Conservation (phyloP, 805 yeast species). For the Saccharomycopsis babjevae region DNA sequence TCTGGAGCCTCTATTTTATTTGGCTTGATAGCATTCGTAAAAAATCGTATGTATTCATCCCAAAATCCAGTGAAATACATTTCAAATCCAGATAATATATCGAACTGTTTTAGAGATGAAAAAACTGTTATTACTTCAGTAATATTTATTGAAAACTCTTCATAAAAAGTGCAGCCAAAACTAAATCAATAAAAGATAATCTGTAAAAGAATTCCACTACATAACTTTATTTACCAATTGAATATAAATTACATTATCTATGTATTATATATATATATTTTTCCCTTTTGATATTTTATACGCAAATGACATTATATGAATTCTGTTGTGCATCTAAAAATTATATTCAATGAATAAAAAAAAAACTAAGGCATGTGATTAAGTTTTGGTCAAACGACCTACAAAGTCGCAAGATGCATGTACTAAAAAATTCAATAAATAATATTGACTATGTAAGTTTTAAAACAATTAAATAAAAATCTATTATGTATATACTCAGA, state of each 20-base stretch:
- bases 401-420: not conserved
- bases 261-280: not conserved
- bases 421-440: not conserved
- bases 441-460: not conserved
- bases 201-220: too few relatives aligned
- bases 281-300: not conserved
- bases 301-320: not conserved
- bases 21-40: not conserved
- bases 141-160: too few relatives aligned
- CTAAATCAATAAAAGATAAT: too few relatives aligned
- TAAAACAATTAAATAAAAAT: not conserved
- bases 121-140: too few relatives aligned
- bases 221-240: too few relatives aligned
- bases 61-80: not conserved
- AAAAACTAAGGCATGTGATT: not conserved
- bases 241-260: not conserved
- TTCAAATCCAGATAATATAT: not conserved
- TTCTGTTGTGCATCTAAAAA: not conserved
- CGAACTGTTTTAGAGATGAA: too few relatives aligned
- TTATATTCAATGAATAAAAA: not conserved
- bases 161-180: too few relatives aligned
- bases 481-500: not conserved
- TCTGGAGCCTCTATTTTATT: slow-evolving; percentile 7
- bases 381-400: not conserved
- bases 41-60: not conserved